Base-by-base conservation (phyloP, 2,329 filamentous ascomycete genomes). In the Plectosphaerella sp. region DNA sequence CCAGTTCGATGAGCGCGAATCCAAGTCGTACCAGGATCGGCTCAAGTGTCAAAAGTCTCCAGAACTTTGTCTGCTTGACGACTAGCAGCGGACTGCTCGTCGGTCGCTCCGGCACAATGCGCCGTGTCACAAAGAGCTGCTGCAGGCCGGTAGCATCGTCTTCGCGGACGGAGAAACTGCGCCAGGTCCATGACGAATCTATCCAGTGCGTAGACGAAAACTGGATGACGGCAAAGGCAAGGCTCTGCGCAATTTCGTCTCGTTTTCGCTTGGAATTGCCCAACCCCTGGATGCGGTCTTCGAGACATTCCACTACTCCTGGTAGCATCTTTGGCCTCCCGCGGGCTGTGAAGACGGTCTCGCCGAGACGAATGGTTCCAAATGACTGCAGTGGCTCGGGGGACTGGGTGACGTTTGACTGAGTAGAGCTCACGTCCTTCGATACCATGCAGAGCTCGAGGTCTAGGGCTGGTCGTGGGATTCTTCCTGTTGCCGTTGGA, bases 171-270 rank as follows among this genome's bases (percentile, higher is more conserved):
- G 50, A 52, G 20, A 52, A 52, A 14, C 42, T 45, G 5, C 50
- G 46, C 50, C 50, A 52, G 2, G 50, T 52, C 50, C 50, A 52
- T 35, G 12, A 47, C 14, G 18, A 41, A 15, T 46, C 50, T n/a
- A 52, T 52, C 50, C 50, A 52, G 11, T 45, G 5, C 5, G 50
- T 52, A 7, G 50, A 33, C 45, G 45, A 52, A 24, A 52, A 52
- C 24, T 52, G 50, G 11, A 52, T 35, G 7, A 52, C 46, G 4
- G 50, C 45, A 6, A 47, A 42, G 7, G 50, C 50, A 9, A 52
- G 50, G 9, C 33, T 52, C 22, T 52, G 50, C 5, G 50, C 50
- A 10, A 52, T 52, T 7, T 52, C 50, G 20, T 33, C 36, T 4
- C 50, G 50, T 25, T 48, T 43, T 14, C 39, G 45, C 6, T 22